Evolutionary conservation across 164 flowering plant genomes (phyloP).

Genomic region (Tinospora cordifolia): DNA sequence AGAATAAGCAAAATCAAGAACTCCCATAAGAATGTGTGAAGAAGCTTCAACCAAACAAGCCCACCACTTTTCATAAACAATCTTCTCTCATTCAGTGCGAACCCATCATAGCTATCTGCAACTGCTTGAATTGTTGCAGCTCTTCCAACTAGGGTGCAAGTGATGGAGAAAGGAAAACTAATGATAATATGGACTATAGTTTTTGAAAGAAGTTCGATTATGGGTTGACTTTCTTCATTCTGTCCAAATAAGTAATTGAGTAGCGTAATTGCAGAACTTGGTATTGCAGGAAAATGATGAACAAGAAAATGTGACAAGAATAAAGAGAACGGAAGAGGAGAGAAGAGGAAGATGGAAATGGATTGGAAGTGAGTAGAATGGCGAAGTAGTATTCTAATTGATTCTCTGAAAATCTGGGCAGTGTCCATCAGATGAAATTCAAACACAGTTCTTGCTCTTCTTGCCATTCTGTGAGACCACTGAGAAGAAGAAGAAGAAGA

Average conservation of each 20-base stretch:
- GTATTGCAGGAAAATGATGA: conserved; percentile 22
- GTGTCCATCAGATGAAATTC: conserved; percentile 26
- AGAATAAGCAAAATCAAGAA: conserved; percentile 20
- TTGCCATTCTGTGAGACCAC: conserved; percentile 17
- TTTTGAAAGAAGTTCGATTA: conserved; percentile 22
- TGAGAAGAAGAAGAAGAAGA: conserved; percentile 1
- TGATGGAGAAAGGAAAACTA: conserved; percentile 32
- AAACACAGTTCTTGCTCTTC: conserved; percentile 22
- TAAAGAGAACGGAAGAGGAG: conserved; percentile 32
- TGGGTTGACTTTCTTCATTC: conserved; percentile 15
- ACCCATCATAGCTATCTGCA: conserved; percentile 30
- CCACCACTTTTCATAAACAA: conserved; percentile 27
- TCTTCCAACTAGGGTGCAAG: conserved; percentile 33
- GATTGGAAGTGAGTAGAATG: conserved; percentile 34
- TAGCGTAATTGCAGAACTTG: conserved; percentile 17
- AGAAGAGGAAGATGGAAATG: conserved; percentile 31
- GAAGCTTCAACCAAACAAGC: conserved; percentile 32
- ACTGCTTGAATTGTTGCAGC: conserved; percentile 36
- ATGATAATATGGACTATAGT: conserved; percentile 25
- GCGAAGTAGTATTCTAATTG: conserved; percentile 30
- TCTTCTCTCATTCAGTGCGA: conserved; percentile 22
- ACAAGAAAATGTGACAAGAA: conserved; percentile 30
- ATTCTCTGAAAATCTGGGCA: conserved; percentile 27
- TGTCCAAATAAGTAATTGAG: conserved; percentile 16
- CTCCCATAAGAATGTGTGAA: conserved; percentile 32